These are phyloP conservation scores for Lodderomyces elongisporus DNA, from an alignment of 1,139 yeast species.

Conservation along the genomic window DNA sequence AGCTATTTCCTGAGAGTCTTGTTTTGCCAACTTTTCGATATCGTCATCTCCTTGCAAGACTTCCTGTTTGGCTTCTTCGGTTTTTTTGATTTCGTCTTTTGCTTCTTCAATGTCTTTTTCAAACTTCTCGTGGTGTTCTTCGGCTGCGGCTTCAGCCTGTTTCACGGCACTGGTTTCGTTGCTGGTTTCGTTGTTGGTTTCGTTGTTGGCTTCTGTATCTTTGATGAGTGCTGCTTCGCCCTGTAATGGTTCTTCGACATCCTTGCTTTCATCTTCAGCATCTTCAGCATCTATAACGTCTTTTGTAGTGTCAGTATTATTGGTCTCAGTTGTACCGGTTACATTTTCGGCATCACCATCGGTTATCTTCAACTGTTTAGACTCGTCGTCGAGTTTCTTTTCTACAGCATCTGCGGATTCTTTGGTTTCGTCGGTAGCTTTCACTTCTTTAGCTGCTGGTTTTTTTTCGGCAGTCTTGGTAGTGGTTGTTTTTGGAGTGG, in stretches of 20 bases:
- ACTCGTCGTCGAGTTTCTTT: constrained; percentile 3
- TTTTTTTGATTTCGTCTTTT: constrained; percentile 2
- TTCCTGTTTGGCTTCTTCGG: constrained; percentile 4
- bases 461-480: constrained; percentile 1
- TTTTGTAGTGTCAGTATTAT: not conserved
- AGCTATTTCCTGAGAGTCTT: constrained; percentile 30
- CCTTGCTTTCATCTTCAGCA: constrained; percentile 1
- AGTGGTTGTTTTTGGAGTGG: constrained; percentile 6
- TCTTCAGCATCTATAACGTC: not conserved
- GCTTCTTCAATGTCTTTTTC: constrained; percentile 7
- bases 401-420: constrained; percentile 10
- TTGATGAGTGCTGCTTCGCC: not conserved
- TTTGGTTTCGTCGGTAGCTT: constrained; percentile 10
- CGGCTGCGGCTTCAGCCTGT: constrained; percentile 8
- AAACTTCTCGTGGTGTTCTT: constrained; percentile 1
- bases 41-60: constrained; percentile 17
- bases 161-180: constrained; percentile 1
- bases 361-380: constrained; percentile 6
- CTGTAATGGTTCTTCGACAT: not conserved
- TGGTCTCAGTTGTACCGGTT: not conserved
- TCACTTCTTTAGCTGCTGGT: constrained; percentile 9
- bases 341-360: constrained; percentile 5
- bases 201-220: constrained; percentile 1
- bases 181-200: too few relatives aligned
- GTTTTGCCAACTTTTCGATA: constrained; percentile 22